Conservation (phyloP, 805 yeast genomes). For the Ogataea parapolymorpha region DNA sequence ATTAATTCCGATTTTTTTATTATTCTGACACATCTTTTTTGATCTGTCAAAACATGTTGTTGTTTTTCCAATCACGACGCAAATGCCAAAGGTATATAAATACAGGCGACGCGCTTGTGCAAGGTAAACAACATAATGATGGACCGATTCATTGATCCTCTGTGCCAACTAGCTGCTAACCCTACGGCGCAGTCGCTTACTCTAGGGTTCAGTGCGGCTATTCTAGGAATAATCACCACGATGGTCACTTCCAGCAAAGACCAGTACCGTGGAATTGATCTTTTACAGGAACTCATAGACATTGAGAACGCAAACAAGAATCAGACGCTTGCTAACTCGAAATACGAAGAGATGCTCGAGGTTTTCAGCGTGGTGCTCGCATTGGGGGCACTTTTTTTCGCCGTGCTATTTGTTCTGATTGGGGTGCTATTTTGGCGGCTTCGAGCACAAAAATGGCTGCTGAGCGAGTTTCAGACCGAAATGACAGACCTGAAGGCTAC, state of each 20-base stretch:
- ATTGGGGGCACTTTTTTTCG: not conserved
- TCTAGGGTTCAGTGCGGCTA: constrained; percentile 20
- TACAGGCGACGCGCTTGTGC: not conserved
- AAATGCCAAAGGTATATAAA: not conserved
- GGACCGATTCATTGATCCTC: constrained; percentile 5
- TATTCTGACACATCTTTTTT: constrained; percentile 3
- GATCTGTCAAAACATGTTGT: constrained; percentile 8
- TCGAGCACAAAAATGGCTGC: not conserved
- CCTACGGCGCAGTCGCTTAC: constrained; percentile 18
- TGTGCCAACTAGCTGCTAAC: constrained; percentile 8
- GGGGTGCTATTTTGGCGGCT: not conserved
- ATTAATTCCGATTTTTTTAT: not conserved
- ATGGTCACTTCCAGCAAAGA: constrained; percentile 9
- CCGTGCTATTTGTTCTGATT: not conserved
- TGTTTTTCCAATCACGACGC: constrained; percentile 1
- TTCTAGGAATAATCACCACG: constrained; percentile 18
- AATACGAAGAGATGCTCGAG: constrained; percentile 16
- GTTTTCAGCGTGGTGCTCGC: constrained; percentile 12
- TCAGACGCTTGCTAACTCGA: constrained; percentile 9
- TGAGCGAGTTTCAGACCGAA: not conserved
- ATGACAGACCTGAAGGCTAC: not conserved
- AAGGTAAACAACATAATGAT: not conserved
- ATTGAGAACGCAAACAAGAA: constrained; percentile 17
- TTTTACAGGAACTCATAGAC: constrained; percentile 15
- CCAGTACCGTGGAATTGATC: constrained; percentile 9